These are phyloP conservation scores for Blastobotrys aristatus DNA, from an alignment of 1,139 yeast species.

Conservation along the genomic window DNA sequence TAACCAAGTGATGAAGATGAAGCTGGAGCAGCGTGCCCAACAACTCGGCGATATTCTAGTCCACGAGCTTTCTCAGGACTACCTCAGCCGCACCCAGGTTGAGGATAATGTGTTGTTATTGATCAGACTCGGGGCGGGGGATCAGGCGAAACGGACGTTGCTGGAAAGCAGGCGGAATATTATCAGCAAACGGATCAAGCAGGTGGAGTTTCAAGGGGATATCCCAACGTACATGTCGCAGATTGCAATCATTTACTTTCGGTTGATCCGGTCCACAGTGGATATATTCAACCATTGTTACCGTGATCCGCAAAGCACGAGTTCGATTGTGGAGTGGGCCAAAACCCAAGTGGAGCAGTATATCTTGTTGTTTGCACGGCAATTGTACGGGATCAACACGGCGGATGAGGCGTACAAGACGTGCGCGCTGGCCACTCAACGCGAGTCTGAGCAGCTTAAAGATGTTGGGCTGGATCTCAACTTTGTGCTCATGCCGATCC, in stretches of 20 bases:
- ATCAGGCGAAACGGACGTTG: slow-evolving; percentile 45
- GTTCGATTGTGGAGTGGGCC: slow-evolving; percentile 62
- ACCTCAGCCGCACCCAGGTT: slow-evolving; percentile 30
- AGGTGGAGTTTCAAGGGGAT: slow-evolving; percentile 52
- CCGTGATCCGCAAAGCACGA: slow-evolving; percentile 33
- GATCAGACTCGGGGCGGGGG: slow-evolving; percentile 40
- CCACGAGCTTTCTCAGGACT: slow-evolving; percentile 34
- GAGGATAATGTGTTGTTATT: slow-evolving; percentile 38
- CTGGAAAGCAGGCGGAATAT: slow-evolving; percentile 44
- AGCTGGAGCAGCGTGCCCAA: slow-evolving; percentile 30
- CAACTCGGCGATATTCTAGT: slow-evolving; percentile 29
- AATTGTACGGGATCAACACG: slow-evolving; percentile 59
- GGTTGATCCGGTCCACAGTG: slow-evolving; percentile 47
- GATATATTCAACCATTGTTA: slow-evolving; percentile 45
- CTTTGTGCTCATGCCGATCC: slow-evolving; percentile 31
- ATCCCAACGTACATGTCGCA: slow-evolving; percentile 53
- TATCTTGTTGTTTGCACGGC: slow-evolving; percentile 57
- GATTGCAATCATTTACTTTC: slow-evolving; percentile 56
- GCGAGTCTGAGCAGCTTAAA: slow-evolving; percentile 60
- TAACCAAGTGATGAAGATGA: slow-evolving; percentile 15
- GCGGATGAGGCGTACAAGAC: slow-evolving; percentile 44
- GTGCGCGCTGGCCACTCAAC: slow-evolving; percentile 49
- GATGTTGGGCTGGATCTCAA: slow-evolving; percentile 70
- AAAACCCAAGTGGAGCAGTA: slow-evolving; percentile 59
- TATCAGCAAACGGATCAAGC: slow-evolving; percentile 43